Conservation (phyloP, 768 basidiomycete species). For the Amanita molliuscula region DNA sequence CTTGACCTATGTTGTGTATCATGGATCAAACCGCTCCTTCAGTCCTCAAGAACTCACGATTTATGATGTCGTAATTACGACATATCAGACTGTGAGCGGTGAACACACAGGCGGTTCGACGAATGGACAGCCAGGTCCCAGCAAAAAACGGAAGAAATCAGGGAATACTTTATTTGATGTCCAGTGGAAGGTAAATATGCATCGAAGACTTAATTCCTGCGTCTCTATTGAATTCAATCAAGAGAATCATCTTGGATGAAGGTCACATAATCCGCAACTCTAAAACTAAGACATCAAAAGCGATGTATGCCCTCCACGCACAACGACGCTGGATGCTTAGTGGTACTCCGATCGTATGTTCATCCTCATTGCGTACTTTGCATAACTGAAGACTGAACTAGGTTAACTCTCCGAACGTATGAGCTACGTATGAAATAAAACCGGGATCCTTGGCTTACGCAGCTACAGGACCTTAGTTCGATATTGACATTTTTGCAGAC, state of each 20-base stretch:
- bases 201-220: neutral
- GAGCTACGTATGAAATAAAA: neutral
- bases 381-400: slow-evolving; percentile 15
- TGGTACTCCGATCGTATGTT: slow-evolving; percentile 83
- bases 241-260: slow-evolving; percentile 82
- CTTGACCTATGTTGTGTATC: slow-evolving; percentile 54
- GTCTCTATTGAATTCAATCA: neutral
- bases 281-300: slow-evolving; percentile 73
- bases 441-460: neutral
- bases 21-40: slow-evolving; percentile 56
- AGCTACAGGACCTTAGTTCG: slow-evolving; percentile 73
- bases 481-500: slow-evolving; percentile 75
- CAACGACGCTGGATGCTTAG: slow-evolving; percentile 74
- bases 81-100: slow-evolving; percentile 61
- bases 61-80: slow-evolving; percentile 76
- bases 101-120: slow-evolving; percentile 33
- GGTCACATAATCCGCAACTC: slow-evolving; percentile 84
- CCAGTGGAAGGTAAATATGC: slow-evolving; percentile 62
- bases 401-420: slow-evolving; percentile 73
- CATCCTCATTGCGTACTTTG: neutral
- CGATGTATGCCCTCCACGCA: slow-evolving; percentile 50
- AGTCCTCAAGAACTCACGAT: slow-evolving; percentile 47
- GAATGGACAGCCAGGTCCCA: slow-evolving; percentile 19
- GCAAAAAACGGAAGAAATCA: slow-evolving; percentile 54
- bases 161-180: slow-evolving; percentile 54